Conservation (phyloP, 495 filamentous ascomycete species). For the Penicillium atrosanguineum region DNA sequence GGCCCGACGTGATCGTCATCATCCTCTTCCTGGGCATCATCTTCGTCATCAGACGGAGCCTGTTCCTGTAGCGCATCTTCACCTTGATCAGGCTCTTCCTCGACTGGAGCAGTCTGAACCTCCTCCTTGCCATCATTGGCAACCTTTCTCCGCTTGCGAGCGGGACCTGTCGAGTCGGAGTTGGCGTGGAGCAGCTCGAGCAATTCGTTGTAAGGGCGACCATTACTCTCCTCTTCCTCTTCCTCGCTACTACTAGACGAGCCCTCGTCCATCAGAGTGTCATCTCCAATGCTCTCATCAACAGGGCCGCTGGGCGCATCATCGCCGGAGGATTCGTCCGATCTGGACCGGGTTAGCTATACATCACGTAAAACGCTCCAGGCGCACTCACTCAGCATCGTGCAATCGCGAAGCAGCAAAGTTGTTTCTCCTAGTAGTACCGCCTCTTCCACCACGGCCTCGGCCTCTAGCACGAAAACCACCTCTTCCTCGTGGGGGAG, state of each 20-base stretch:
- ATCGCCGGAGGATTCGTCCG: constrained; percentile 33
- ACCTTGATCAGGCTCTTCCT: constrained; percentile 28
- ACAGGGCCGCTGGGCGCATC: constrained; percentile 19
- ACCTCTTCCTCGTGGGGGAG: constrained; percentile 23
- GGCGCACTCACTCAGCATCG: constrained; percentile 36
- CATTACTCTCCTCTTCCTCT: constrained; percentile 36
- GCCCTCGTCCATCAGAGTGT: constrained; percentile 29
- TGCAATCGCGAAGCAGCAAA: constrained; percentile 43
- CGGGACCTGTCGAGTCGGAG: constrained; percentile 52
- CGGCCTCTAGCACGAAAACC: constrained; percentile 7
- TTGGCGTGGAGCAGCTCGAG: constrained; percentile 57
- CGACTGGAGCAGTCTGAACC: constrained; percentile 10
- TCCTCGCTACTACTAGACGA: constrained; percentile 50
- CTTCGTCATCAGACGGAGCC: constrained; percentile 45
- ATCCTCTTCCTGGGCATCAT: constrained; percentile 26
- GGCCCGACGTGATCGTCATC: constrained; percentile 57
- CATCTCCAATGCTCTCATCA: constrained; percentile 25
- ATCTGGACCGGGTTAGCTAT: constrained; percentile 28
- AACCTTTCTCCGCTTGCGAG: constrained; percentile 67
- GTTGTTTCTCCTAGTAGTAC: constrained; percentile 19
- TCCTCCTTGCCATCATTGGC: constrained; percentile 31
- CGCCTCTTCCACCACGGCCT: constrained; percentile 31
- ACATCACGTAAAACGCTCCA: not conserved
- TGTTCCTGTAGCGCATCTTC: constrained; percentile 33
- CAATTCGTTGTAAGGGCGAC: constrained; percentile 61